Base-by-base conservation (phyloP, 192 early-diverging fungal genomes). In the Coemansia sp. region DNA sequence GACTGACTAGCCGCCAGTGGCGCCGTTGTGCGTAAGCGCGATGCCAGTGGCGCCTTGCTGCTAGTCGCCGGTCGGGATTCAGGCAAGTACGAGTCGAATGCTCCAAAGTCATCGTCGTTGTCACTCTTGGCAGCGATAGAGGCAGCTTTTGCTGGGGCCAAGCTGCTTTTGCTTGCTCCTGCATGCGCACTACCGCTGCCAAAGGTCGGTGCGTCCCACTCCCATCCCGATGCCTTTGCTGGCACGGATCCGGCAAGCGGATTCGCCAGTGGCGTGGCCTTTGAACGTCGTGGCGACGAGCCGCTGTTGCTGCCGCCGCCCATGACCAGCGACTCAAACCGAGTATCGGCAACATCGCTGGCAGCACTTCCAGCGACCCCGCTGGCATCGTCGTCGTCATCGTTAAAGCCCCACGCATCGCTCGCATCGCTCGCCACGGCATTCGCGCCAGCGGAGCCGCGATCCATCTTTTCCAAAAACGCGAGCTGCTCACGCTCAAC, bases 401-500 rank as follows among this genome's bases (percentile, higher is more conserved):
- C 42, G 8, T 27, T 43, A 17, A 9, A 3, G 14, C n/a, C 22
- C 37, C 19, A 36, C 53, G 42, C 42, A 35, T 64, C 40, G 24
- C 24, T 15, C 10, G 24, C 19, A 5, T 35, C 31, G n/a, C n/a
- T n/a, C 3, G 10, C 41, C 20, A 20, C 64, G 6, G 71, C 20
- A 15, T 64, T 60, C 5, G 39, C 35, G n/a, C 88, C 86, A 35
- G 85, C 59, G 9, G 19, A 35, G 3, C 56, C 36, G 11, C 74
- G 76, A 53, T 83, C 81, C 8, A 88, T 60, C 41, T 88, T 82
- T 40, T 87, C 87, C 53, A 93, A 54, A 63, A 90, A 88, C 42
- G 75, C 74, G 12, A 79, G 54, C 42, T 91, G 90, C 20, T 88
- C 84, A 27, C 86, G 74, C 64, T 89, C 84, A 5, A 93, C 86